Base-by-base conservation (phyloP, 441 rosid species). In the Pelargonium fulgidum region DNA sequence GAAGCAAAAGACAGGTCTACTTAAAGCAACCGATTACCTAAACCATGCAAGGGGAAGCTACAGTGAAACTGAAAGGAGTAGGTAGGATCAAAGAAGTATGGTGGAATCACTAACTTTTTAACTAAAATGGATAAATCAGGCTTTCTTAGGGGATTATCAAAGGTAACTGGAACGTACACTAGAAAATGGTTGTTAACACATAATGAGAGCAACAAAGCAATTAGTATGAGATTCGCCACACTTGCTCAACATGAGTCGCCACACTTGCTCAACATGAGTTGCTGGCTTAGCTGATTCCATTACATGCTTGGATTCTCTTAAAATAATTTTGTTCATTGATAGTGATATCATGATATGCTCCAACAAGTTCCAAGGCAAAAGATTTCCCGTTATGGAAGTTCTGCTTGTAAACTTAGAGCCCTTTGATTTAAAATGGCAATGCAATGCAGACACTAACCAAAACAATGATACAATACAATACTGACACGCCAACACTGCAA, bases 341-440 rank as follows among this genome's bases (percentile, higher is more conserved):
- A 58, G 63, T 58, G 22, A 58, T 58, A 58, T 59, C 63, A 20
- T 20, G 29, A 10, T 29, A 59, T 59, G 58, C 62, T 58, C 22
- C 11, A 20, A 59, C 33, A 22, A 59, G 63, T 59, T 22, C 11
- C 63, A 59, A 9, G 11, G 29, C 33, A 20, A 29, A 20, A 20
- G 13, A 29, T 20, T 39, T 39, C 42, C 42, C 7, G 42, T 39
- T 39, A 39, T 7, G 42, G 9, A 39, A 39, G 42, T 7, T 39
- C 42, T 39, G 42, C 42, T 39, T 39, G 42, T 39, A 10, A 39
- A 7, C 42, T 39, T 39, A 39, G 42, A 39, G 42, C 42, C 42
- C 42, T 39, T 7, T 39, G 42, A 39, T 39, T 39, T 7, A 39
- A 39, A 39, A 39, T 6, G 42, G 7, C 42, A 39, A 39, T 39